Conservation (phyloP, 768 basidiomycete species). For the Naganishia friedmannii region DNA sequence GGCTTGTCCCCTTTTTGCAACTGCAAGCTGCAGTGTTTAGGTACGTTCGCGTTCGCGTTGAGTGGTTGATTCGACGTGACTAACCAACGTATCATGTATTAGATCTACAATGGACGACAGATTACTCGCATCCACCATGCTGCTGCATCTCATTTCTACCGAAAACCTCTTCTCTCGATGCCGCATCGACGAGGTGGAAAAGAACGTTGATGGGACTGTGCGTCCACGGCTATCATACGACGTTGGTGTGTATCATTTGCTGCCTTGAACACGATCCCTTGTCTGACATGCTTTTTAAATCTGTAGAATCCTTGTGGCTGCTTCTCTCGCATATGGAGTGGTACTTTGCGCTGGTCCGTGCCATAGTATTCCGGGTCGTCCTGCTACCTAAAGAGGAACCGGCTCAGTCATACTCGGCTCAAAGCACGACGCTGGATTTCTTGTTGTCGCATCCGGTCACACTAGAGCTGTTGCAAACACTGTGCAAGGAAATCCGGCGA, state of each 20-base stretch:
- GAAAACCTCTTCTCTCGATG: slow-evolving; percentile 6
- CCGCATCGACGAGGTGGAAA: background rate
- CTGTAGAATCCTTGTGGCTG: slow-evolving; percentile 19
- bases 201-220: background rate
- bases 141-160: slow-evolving; percentile 8
- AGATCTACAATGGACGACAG: slow-evolving; percentile 18
- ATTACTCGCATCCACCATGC: background rate
- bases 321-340: slow-evolving; percentile 25
- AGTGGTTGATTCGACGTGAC: background rate
- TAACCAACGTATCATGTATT: background rate
- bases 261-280: background rate
- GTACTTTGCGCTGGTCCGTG: slow-evolving; percentile 21
- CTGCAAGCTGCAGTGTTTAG: slow-evolving; percentile 9
- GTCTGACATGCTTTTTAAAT: background rate
- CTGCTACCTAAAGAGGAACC: background rate
- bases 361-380: slow-evolving; percentile 1
- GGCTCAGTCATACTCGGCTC: background rate
- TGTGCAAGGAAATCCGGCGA: slow-evolving; percentile 13
- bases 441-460: slow-evolving; percentile 9
- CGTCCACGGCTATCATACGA: slow-evolving; percentile 13
- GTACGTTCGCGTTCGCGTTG: background rate
- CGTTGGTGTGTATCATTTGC: slow-evolving; percentile 2
- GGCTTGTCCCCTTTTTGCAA: slow-evolving; percentile 5
- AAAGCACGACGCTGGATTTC: slow-evolving; percentile 12
- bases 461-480: background rate